Base-by-base conservation (phyloP, 768 basidiomycete species). In the Amanita pallidorosea region DNA sequence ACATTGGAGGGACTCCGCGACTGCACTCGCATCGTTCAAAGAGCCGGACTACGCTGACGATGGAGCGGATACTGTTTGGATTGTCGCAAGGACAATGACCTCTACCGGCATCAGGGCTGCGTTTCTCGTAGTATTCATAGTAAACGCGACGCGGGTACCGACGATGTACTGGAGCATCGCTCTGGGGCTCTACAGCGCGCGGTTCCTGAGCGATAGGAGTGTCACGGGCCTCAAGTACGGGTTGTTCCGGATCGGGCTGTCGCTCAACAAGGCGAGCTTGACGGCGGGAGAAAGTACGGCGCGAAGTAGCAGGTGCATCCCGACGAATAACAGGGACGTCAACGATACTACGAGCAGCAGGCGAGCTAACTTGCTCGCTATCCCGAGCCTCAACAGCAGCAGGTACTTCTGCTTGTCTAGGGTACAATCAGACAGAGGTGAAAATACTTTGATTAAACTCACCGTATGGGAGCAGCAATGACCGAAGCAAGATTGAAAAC, bases 391-490 rank as follows among this genome's bases (percentile, higher is more conserved):
- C 61, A 52, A 59, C 58, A 45, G 61, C 56, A 48, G 58, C 57
- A 54, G 54, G 52, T 53, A 56, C 56, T 54, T 58, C 59, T 44
- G 64, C 44, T 49, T 65, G 55, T 56, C 67, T 71, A 46, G 43
- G 44, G 44, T 15, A 9, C 37, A 22, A 46, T 31, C 9, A 45
- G 31, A 42, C 4, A 34, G 37, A 41, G 11, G 46, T 3, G 44
- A 31, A 37, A 22, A 9, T 18, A 8, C 12, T 8, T 4, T 41
- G 34, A 22, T 38, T 18, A 25, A 25, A 62, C 59, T 43, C 58
- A 70, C 71, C 63, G 66, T 47, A 73, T 54, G 41, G 71, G 71
- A 54, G 69, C 71, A 56, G 67, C 65, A 51, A 66, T 54, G 47
- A 60, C 61, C 48, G 65, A 61, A 45, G 62, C 63, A 52, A 65